Evolutionary conservation across 176 grass and related monocot species (phyloP).

Genomic region (Carex myosuroides): DNA sequence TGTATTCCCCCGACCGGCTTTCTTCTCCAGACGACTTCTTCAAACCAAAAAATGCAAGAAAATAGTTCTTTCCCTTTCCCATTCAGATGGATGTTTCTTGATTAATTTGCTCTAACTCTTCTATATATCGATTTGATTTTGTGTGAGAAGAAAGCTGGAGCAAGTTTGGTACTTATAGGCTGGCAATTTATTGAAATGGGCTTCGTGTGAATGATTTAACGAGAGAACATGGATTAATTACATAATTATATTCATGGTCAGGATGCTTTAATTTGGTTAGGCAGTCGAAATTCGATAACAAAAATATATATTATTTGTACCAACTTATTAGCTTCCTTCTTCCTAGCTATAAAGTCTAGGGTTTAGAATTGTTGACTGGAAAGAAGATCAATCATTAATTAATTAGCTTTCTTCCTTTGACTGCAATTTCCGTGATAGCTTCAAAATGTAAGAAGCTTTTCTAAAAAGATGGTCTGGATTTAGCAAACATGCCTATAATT

Average conservation of each 20-base stretch:
- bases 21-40: slow-evolving; percentile 11
- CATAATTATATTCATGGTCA: background rate
- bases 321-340: background rate
- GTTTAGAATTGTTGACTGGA: background rate
- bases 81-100: background rate
- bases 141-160: background rate
- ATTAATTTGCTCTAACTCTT: background rate
- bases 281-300: background rate
- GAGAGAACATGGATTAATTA: background rate
- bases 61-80: background rate
- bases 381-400: background rate
- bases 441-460: background rate
- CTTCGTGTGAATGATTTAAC: background rate
- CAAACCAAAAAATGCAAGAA: slow-evolving; percentile 11
- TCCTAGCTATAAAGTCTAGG: background rate
- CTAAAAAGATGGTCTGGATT: background rate
- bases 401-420: background rate
- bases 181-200: background rate
- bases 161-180: background rate
- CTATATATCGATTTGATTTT: background rate
- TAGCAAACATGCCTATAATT: background rate
- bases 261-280: slow-evolving; percentile 12
- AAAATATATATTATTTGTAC: background rate
- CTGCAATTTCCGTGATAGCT: background rate
- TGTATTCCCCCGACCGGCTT: background rate